Base-by-base conservation (phyloP, 2,329 filamentous ascomycete species). In the Aplosporella prunicola region DNA sequence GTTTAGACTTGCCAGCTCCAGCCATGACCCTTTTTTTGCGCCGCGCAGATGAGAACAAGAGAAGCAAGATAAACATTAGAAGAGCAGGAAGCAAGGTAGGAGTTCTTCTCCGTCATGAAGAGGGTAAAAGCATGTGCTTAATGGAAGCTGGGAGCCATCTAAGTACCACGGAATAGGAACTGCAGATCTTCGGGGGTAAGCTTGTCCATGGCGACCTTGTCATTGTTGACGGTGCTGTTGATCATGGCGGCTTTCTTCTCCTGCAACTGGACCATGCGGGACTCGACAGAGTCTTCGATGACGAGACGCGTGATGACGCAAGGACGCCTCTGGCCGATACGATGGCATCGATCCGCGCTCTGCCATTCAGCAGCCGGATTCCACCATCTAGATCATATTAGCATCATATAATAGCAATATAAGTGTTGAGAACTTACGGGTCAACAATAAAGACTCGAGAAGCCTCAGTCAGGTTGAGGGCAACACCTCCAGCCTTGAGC, bases 331-430 rank as follows among this genome's bases (percentile, higher is more conserved):
- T 98, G 91, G 20, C 91, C 91, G 49, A 96, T 98, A 39, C 91
- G 87, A 62, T 96, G 91, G 48, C 67, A 70, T 32, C 67, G 65
- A 45, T 98, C 91, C 3, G 91, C 91, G 44, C 83, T 91, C 63
- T 98, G 91, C 91, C 91, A 98, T 64, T 98, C 91, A 0, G 89
- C 89, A n/a, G 88, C 88, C n/a, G 91, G 91, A 50, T 96, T 96
- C 91, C 91, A 98, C 91, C 91, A 96, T 49, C 82, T 87, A 44
- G 20, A 42, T 10, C 17, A 4, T 13, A 35, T 64, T 48, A 58
- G 58, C 31, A 20, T 23, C 20, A 11, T 27, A 8, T 5, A 35
- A 32, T 20, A 40, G 17, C 15, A 35, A 11, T 20, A 11, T 30
- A 11, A 28, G 18, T 26, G 30, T 25, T 20, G 18, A 27, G 27